Percentiles rank a stretch among this genome's conserved stretches.
Conservation (phyloP, 2,329 filamentous ascomycete species). For the Ophiosphaerella herpotricha region DNA sequence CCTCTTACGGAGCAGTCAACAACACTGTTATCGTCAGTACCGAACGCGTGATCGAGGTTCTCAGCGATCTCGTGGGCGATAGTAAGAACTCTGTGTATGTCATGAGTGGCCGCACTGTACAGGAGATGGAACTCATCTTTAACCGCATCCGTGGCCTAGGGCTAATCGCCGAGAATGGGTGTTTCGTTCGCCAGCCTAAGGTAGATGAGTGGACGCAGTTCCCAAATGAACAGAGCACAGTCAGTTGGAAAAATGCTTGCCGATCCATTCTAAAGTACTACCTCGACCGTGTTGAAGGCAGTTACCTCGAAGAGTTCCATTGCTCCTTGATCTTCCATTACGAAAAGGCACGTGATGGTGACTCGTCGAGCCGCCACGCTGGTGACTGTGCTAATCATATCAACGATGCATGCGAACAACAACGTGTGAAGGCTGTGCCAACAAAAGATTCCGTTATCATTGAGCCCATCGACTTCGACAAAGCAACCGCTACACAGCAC, state of each 20-base stretch:
- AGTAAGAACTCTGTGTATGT: slow-evolving; percentile 86
- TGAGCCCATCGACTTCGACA: slow-evolving; percentile 84
- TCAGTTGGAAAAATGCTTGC: slow-evolving; percentile 82
- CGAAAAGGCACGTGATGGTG: slow-evolving; percentile 77
- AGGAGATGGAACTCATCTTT: slow-evolving; percentile 87
- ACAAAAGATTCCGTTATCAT: slow-evolving; percentile 81
- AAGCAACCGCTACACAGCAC: slow-evolving; percentile 77
- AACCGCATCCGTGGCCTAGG: slow-evolving; percentile 81
- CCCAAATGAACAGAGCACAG: slow-evolving; percentile 71
- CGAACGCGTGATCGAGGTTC: slow-evolving; percentile 78
- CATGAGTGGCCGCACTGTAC: slow-evolving; percentile 86
- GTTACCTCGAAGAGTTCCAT: slow-evolving; percentile 86
- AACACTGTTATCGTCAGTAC: slow-evolving; percentile 86
- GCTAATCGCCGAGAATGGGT: slow-evolving; percentile 92
- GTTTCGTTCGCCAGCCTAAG: slow-evolving; percentile 76
- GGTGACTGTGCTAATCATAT: slow-evolving; percentile 92
- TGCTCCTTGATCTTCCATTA: slow-evolving; percentile 93
- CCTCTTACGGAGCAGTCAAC: slow-evolving; percentile 81
- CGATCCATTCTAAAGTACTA: slow-evolving; percentile 86
- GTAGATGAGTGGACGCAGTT: slow-evolving; percentile 76
- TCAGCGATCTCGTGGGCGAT: slow-evolving; percentile 81
- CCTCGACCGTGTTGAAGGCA: slow-evolving; percentile 84
- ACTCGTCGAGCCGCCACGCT: slow-evolving; percentile 76
- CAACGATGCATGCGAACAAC: slow-evolving; percentile 86
- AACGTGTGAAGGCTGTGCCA: slow-evolving; percentile 82